Base-by-base conservation (phyloP, 1,139 yeast species). In the Pichia sp. region DNA sequence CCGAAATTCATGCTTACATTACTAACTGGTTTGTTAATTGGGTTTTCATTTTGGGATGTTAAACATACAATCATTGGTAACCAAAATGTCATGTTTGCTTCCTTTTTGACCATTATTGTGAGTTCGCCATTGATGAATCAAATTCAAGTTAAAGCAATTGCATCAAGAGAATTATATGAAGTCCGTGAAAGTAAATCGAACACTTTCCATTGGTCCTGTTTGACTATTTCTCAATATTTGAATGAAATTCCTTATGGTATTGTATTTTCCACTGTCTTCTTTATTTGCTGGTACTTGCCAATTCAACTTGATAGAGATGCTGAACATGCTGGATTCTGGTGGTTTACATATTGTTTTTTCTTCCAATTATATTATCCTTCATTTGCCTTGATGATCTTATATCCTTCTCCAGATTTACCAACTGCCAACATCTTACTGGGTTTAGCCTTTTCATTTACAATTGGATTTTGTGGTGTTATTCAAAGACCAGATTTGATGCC, bases 201-300 rank as follows among this genome's bases (percentile, higher is more conserved):
- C 53, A 79, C 82, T 48, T 80, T 75, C 63, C 82, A 78, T 54
- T 80, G 85, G 82, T 67, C 79, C n/a, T 62, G 75, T 26, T 61
- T 80, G 55, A 62, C 79, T 32, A 44, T 77, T 11, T 63, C 79
- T 3, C 82, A 79, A 55, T 67, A 67, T 47, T 44, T 77, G 37
- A 67, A 66, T 49, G 85, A 79, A 57, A 49, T 77, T 32, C 85
- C 85, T 2, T 80, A 76, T 61, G 71, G 73, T 45, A 51, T 79
- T 8, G 51, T 78, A 26, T 69, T 72, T 46, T 69, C 75, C 5
- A 71, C 83, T 0, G 43, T 79, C 29, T 74, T 70, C 62, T 79
- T 72, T 56, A 68, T 72, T 44, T 65, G 73, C 38, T 67, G 73
- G 49, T 81, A 79, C 57, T 80, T 77, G 67, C 82, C 85, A 47